Evolutionary conservation across 139 green algal genomes (phyloP), one percentile per base, ranked within the genome.

Genomic region (Ettlia oleoabundans): DNA sequence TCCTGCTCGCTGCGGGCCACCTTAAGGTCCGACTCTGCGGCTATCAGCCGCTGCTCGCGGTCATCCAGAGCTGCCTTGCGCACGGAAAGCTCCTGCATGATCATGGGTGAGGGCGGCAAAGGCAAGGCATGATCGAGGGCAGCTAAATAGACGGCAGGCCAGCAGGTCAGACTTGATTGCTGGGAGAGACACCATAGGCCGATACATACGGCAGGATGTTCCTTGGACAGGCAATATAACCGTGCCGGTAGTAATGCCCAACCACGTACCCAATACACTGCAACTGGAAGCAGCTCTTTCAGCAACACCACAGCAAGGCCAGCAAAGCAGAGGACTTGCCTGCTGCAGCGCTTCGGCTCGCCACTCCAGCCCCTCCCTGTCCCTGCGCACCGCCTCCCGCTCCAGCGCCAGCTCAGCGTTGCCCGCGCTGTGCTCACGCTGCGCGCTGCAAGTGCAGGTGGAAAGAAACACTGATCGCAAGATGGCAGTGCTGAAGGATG

Each of bases 1-100:
- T 86, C 69, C 24, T 86, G 69, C 52, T 86, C 69, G 40, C 41
- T 61, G 51, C 40, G 66, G 3, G 74, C 73, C 35, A 75, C 32
- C 68, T 80, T 84, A 4, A 87, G 32, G 69, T 87, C 82, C 4
- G 71, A 75, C 62, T 87, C 82, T 19, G 82, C 73, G 15, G 51
- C 63, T 10, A 83, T 61, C 55, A 83, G 47, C 15, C 51, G 66
- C 78, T 83, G 51, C 78, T 83, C 78, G 32, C 78, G 78, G n/a
- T 83, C 78, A 35, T 83, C 78, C 78, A 83, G 65, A 4, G 51
- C 30, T 4, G 78, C 78, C 66, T 83, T 83, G 47, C 78, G 78
- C 37, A 77, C 78, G 1, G 65, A 41, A 33, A 83, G 78, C 78
- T 83, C 78, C 78, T 83, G 78, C 33, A n/a, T 28, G 47, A 4